phyloP scores from a whole-genome alignment of 208 protist genomes.

The Crithidia mellificae region DNA sequence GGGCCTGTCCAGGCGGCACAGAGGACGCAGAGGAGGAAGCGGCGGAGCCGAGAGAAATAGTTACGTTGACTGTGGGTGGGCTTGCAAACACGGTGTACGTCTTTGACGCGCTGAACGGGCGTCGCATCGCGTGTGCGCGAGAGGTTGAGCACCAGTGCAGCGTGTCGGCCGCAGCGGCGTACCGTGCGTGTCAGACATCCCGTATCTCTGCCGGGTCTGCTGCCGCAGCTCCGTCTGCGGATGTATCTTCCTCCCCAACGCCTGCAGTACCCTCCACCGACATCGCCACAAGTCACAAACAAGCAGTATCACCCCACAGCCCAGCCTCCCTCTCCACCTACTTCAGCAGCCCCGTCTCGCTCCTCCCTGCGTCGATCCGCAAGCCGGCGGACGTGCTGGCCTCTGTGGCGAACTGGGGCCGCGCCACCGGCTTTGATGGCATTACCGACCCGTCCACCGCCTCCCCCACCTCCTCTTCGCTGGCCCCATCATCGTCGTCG shows the following conservation, averaged over 20 bases:
- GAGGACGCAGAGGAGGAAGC: not conserved
- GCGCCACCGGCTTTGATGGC: constrained; percentile 29
- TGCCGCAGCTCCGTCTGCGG: not conserved
- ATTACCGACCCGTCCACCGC: constrained; percentile 25
- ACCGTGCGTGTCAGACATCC: constrained; percentile 3
- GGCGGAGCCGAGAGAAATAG: constrained; percentile 27
- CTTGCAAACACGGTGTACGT: constrained; percentile 64
- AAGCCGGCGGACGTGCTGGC: constrained; percentile 27
- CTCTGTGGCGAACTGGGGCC: constrained; percentile 31
- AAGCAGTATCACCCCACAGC: not conserved
- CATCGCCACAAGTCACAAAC: not conserved
- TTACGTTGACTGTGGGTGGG: constrained; percentile 63
- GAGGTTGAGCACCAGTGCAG: constrained; percentile 19
- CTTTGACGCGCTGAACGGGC: constrained; percentile 68
- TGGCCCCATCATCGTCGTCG: not conserved
- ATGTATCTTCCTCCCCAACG: too few relatives aligned
- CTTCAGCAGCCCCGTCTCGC: not conserved
- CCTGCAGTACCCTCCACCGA: too few relatives aligned
- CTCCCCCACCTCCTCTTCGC: too few relatives aligned
- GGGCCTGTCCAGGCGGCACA: too few relatives aligned
- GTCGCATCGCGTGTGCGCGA: constrained; percentile 34
- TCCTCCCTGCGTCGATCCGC: constrained; percentile 20
- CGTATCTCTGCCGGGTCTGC: not conserved
- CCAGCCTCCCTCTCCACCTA: not conserved
- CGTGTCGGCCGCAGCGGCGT: constrained; percentile 9